Evolutionary conservation across 1,284 basidiomycete genomes (phyloP).

Genomic region (Hypsizygus ulmarius): DNA sequence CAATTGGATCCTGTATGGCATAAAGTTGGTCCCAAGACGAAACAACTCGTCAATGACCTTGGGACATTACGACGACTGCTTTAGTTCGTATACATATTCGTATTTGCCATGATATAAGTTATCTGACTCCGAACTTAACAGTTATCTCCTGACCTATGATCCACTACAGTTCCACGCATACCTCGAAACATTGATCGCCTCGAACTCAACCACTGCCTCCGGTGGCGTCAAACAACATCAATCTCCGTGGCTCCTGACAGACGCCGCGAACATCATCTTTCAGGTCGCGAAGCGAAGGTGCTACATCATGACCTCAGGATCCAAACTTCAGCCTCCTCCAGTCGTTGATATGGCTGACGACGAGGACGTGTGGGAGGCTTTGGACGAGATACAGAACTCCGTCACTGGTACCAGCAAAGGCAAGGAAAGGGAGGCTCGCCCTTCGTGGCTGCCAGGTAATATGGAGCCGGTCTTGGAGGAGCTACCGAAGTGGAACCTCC

Average conservation of each 20-base stretch:
- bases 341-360: constrained; percentile 50
- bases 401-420: constrained; percentile 17
- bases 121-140: constrained; percentile 25
- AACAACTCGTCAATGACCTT: constrained; percentile 88
- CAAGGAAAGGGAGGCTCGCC: constrained; percentile 27
- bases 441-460: constrained; percentile 70
- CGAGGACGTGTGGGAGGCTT: constrained; percentile 69
- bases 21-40: constrained; percentile 89
- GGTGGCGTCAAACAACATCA: constrained; percentile 64
- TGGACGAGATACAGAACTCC: constrained; percentile 54
- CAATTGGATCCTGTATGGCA: constrained; percentile 97
- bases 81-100: constrained; percentile 48
- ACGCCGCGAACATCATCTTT: constrained; percentile 89
- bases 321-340: constrained; percentile 24
- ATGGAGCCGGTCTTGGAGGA: constrained; percentile 91
- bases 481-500: constrained; percentile 90
- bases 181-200: constrained; percentile 85
- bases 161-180: constrained; percentile 89
- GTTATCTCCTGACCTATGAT: constrained; percentile 90
- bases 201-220: constrained; percentile 57
- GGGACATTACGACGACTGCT: constrained; percentile 84
- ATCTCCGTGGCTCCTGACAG: constrained; percentile 84
- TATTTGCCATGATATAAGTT: background rate
- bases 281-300: constrained; percentile 78
- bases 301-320: constrained; percentile 53